Conservation (phyloP, 345 rosid genomes). For the Eucalyptus marginata region DNA sequence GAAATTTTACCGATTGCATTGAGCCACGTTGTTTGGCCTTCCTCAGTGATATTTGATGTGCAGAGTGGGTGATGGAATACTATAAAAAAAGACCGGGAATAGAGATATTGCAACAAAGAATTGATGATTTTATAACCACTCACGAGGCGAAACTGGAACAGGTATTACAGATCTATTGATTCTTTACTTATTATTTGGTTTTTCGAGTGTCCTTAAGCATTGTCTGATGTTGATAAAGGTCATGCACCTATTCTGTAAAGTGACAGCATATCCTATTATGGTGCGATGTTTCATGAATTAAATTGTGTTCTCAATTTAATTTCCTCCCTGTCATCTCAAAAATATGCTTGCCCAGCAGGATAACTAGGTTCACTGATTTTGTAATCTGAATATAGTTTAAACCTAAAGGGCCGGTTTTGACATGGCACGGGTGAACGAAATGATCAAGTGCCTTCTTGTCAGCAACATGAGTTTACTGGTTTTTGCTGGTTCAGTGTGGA, state of each 20-base stretch:
- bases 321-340: not conserved
- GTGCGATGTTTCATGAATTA: not conserved
- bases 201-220: not conserved
- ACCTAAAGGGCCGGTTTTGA: not conserved
- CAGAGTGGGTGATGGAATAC: slow-evolving; percentile 83
- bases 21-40: not conserved
- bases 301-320: not conserved
- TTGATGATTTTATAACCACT: slow-evolving; percentile 64
- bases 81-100: slow-evolving; percentile 65
- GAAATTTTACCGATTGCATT: not conserved
- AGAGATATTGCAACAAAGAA: slow-evolving; percentile 59
- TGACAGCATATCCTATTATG: not conserved
- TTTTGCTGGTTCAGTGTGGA: not conserved
- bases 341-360: not conserved
- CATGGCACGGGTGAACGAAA: not conserved
- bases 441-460: not conserved
- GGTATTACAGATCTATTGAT: slow-evolving; percentile 17
- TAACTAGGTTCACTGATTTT: not conserved
- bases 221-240: not conserved
- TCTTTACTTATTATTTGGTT: not conserved
- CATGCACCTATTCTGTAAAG: not conserved
- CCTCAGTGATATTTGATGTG: not conserved
- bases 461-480: not conserved
- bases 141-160: slow-evolving; percentile 72
- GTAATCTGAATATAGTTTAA: not conserved